Evolutionary conservation across 352 stramenopile genomes (phyloP), one percentile per base, ranked within the genome.

Genomic region (Pythium sukuiense): DNA sequence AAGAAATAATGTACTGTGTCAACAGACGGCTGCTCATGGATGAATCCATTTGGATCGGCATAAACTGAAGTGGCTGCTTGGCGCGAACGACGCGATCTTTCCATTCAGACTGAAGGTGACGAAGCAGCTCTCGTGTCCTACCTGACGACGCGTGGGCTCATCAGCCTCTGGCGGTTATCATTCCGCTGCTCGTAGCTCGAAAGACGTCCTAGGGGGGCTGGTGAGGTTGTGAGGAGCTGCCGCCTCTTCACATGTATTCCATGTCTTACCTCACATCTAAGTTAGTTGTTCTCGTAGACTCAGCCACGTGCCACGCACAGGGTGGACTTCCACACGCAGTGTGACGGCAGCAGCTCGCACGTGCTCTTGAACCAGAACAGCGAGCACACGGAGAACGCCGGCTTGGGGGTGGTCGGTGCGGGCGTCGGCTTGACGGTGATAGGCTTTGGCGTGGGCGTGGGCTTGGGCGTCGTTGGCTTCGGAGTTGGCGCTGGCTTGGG

Each of bases 331-430:
- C 56, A 62, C 12, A 24, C 37, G 56, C 56, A 62, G 12, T 29
- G 20, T 11, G 35, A 53, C 39, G 56, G 35, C 56, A 27, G 41
- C 24, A 54, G 56, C 27, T 53, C 39, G 41, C 56, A 62, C 56
- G 27, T 26, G 41, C 33, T 52, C 56, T 62, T 62, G 26, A 41
- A 62, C 56, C 56, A 54, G 18, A 62, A 32, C 26, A 62, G 24
- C 56, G 56, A 53, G n/a, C 56, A 62, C 24, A 62, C 27, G 20
- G 55, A 61, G 13, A 26, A 24, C 3, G 56, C 3, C 55, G 55
- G 55, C 37, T 33, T 43, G 6, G 26, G 8, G 1, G 37, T 43
- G 1, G 37, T 43, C 37, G 37, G 37, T 3, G 11, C 13, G 48
- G 48, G 48, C 20, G 26, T 32, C 20, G 48, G 48, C n/a, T 43